Evolutionary conservation across 1,284 basidiomycete genomes (phyloP).

Genomic region (Cutaneotrichosporon sp.): DNA sequence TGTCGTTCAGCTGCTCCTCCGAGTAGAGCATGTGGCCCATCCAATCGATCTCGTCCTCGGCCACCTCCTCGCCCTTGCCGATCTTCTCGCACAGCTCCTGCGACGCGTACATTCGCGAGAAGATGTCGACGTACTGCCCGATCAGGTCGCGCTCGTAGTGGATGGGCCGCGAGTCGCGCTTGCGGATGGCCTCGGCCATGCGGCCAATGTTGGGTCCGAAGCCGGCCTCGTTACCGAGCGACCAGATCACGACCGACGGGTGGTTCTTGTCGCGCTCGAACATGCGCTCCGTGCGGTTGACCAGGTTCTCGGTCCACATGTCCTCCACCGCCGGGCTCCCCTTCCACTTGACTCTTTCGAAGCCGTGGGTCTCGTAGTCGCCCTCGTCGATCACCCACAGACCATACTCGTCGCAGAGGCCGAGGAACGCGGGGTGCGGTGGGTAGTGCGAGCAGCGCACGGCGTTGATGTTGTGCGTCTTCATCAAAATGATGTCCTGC

Average conservation of each 20-base stretch:
- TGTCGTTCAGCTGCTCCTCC: conserved; percentile 13
- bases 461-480: conserved; percentile 34
- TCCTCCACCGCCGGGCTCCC: conserved; percentile 20
- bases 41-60: conserved; percentile 21
- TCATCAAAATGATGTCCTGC: conserved; percentile 31
- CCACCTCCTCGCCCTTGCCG: conserved; percentile 17
- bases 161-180: conserved; percentile 27
- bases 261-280: conserved; percentile 38
- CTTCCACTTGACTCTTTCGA: conserved; percentile 23
- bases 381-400: conserved; percentile 37
- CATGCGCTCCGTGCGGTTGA: conserved; percentile 27
- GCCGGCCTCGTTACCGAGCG: conserved; percentile 32
- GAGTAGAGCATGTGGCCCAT: conserved; percentile 20
- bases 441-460: conserved; percentile 33
- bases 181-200: conserved; percentile 25
- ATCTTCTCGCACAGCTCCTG: conserved; percentile 25
- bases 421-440: conserved; percentile 29
- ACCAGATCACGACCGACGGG: conserved; percentile 32
- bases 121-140: conserved; percentile 27
- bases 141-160: conserved; percentile 32
- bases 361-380: conserved; percentile 36
- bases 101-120: conserved; percentile 28
- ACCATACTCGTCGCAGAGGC: conserved; percentile 32
- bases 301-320: conserved; percentile 20
- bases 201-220: conserved; percentile 25